Base-by-base conservation (phyloP, 2,329 filamentous ascomycete genomes). In the Cordyceps cicadae region DNA sequence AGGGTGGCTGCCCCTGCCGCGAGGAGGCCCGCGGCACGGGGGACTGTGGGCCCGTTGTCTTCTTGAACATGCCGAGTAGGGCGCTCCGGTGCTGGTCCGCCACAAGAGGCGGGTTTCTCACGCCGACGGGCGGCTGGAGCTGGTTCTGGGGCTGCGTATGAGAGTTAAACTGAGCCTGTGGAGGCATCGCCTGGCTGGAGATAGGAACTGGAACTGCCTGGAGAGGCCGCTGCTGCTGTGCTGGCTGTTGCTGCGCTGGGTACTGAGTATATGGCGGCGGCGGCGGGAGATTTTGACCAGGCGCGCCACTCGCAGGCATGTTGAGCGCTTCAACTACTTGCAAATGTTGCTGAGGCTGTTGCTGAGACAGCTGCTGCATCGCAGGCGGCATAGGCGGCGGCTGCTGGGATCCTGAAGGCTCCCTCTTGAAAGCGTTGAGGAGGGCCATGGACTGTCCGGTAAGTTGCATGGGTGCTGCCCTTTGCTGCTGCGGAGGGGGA, bases 51-150 rank as follows among this genome's bases (percentile, higher is more conserved):
- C 62, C 62, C 64, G 70, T 64, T 63, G 70, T 64, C 63, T 77
- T 77, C 63, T 81, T 83, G 70, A 85, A 83, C 73, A 84, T 81
- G 24, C 75, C 78, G 15, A 84, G 71, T 21, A 84, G 70, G 8
- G 78, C 73, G 19, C 75, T 77, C 24, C 79, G 77, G 63, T 84
- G 81, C 51, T 70, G 65, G 32, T 69, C 67, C 6, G 61, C 63
- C 5, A 64, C 62, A 1, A 64, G 62, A 26, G 63, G 63, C 24
- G 70, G 65, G 50, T 64, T 67, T 7, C 68, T 67, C 19, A 54
- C 41, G 24, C n/a, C 43, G 14, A 41, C 26, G 19, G 55, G 56
- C n/a, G 24, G 37, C 46, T 59, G 46, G 19, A 52, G 43, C 11
- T 34, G 21, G 19, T 45, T 43, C 41, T 53, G 55, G 9, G 54